phyloP scores from a whole-genome alignment of 2,329 filamentous ascomycete genomes.

The Arthrobotrys megalospora region DNA sequence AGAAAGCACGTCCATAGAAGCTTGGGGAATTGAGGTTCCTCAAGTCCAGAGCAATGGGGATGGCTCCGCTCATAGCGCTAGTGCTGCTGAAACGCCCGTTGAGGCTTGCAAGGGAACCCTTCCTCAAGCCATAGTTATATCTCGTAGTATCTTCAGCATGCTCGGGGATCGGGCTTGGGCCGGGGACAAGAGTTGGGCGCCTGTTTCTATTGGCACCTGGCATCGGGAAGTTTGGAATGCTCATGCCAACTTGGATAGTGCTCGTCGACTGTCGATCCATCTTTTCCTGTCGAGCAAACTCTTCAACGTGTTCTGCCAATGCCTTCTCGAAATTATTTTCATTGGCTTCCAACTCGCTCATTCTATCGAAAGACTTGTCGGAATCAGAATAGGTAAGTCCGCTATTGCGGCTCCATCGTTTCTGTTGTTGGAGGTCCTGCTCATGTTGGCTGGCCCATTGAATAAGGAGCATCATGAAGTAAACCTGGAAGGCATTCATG shows the following conservation, averaged over 20 bases:
- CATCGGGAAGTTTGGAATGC: conserved; percentile 57
- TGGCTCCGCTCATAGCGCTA: conserved; percentile 51
- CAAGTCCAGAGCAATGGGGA: conserved; percentile 56
- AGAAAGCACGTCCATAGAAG: conserved; percentile 55
- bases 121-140: background rate
- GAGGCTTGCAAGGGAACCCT: conserved; percentile 25
- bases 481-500: conserved; percentile 57
- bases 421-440: conserved; percentile 47
- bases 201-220: conserved; percentile 27
- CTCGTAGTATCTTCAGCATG: conserved; percentile 9
- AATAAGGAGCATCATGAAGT: conserved; percentile 57
- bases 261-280: conserved; percentile 38
- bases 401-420: conserved; percentile 51
- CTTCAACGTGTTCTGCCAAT: conserved; percentile 39
- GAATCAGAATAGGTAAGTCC: conserved; percentile 44
- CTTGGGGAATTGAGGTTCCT: conserved; percentile 49
- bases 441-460: conserved; percentile 48
- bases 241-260: conserved; percentile 41
- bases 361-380: conserved; percentile 46
- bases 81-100: conserved; percentile 25
- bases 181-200: conserved; percentile 10
- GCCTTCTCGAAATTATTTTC: conserved; percentile 27
- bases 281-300: conserved; percentile 45
- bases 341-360: conserved; percentile 46
- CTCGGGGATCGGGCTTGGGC: conserved; percentile 26